phyloP scores from a whole-genome alignment of 139 green algal species.

The Chlorokybus atmophyticus region DNA sequence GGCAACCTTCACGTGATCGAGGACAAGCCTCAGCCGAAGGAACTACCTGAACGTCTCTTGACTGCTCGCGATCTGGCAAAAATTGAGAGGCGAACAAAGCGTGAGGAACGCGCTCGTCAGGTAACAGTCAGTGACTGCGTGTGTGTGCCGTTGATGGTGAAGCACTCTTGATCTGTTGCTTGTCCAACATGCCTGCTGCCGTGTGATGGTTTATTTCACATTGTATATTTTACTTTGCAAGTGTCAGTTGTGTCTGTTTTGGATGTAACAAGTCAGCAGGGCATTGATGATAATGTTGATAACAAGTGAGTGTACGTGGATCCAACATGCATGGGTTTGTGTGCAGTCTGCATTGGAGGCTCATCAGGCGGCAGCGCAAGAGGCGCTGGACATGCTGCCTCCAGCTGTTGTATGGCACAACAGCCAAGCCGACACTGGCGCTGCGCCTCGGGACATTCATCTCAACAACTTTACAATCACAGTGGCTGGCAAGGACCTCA shows the following conservation, averaged over 20 bases:
- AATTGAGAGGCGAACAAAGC: slow-evolving; percentile 15
- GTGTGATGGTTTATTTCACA: background rate
- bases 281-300: background rate
- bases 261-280: background rate
- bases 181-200: background rate
- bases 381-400: slow-evolving; percentile 6
- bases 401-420: slow-evolving; percentile 12
- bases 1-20: background rate
- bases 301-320: background rate
- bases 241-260: background rate
- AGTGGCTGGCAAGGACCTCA: slow-evolving; percentile 25
- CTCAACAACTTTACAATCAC: slow-evolving; percentile 23
- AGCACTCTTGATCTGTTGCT: no score
- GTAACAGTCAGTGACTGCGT: background rate
- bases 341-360: slow-evolving; percentile 16
- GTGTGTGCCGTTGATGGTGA: no score
- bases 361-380: slow-evolving; percentile 12
- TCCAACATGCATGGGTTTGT: background rate
- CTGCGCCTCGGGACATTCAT: slow-evolving; percentile 13
- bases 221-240: slow-evolving; percentile 1
- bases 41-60: background rate
- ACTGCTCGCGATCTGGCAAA: slow-evolving; percentile 16
- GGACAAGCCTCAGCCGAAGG: background rate
- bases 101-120: slow-evolving; percentile 21
- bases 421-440: slow-evolving; percentile 2